Evolutionary conservation across 345 rosid species (phyloP).

Genomic region (Moricandia moricandioides): DNA sequence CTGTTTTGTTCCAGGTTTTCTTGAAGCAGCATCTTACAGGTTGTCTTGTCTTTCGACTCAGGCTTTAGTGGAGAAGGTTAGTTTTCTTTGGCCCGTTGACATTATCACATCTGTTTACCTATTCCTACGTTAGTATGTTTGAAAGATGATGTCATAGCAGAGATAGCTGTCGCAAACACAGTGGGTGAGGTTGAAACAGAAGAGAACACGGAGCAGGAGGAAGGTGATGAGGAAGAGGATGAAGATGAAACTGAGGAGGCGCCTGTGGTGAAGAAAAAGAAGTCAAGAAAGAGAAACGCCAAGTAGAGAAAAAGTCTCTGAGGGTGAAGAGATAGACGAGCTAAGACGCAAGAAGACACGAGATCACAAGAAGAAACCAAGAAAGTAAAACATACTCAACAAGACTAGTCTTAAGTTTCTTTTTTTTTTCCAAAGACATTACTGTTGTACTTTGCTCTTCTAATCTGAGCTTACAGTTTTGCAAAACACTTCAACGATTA

Average conservation of each 20-base stretch:
- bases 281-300: slow-evolving; percentile 38
- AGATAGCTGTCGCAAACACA: slow-evolving; percentile 14
- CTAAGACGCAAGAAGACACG: slow-evolving; percentile 22
- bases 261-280: slow-evolving; percentile 26
- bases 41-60: slow-evolving; percentile 71
- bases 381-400: slow-evolving; percentile 21
- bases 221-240: background rate
- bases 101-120: background rate
- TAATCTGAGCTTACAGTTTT: slow-evolving; percentile 23
- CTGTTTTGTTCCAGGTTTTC: slow-evolving; percentile 60
- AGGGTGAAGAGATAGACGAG: slow-evolving; percentile 23
- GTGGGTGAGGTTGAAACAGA: slow-evolving; percentile 20
- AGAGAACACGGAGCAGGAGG: slow-evolving; percentile 19
- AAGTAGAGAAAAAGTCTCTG: slow-evolving; percentile 24
- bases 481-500: slow-evolving; percentile 1
- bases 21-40: slow-evolving; percentile 88
- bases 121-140: background rate
- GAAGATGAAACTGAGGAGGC: slow-evolving; percentile 18
- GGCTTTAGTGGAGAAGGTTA: slow-evolving; percentile 54
- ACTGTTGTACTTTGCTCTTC: slow-evolving; percentile 1
- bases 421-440: background rate
- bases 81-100: background rate
- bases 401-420: slow-evolving; percentile 9
- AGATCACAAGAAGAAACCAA: slow-evolving; percentile 33
- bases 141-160: slow-evolving; percentile 14